Conservation (phyloP, 2,329 filamentous ascomycete species). For the Drechslerella dactyloides region DNA sequence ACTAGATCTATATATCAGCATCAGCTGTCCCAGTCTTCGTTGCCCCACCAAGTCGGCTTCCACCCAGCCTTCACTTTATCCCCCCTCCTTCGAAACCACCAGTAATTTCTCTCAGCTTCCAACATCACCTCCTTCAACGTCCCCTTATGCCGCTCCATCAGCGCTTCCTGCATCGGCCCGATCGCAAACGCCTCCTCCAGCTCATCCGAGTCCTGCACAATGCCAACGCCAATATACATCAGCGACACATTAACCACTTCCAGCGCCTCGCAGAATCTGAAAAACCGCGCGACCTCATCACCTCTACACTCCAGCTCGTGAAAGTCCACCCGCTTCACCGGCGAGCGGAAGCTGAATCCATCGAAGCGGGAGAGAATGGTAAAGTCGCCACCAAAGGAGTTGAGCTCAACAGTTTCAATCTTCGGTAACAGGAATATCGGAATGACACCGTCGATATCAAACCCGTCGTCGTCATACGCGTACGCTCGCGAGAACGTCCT, state of each 20-base stretch:
- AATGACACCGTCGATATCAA: constrained; percentile 14
- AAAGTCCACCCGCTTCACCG: constrained; percentile 11
- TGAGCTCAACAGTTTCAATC: constrained; percentile 17
- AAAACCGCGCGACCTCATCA: constrained; percentile 16
- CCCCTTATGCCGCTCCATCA: constrained; percentile 18
- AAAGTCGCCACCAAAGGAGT: constrained; percentile 22
- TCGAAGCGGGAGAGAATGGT: constrained; percentile 5
- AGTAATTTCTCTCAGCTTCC: constrained; percentile 34
- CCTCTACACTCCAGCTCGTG: constrained; percentile 14
- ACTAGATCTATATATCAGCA: neutral
- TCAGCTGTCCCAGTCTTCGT: constrained; percentile 19
- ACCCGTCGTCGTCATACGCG: constrained; percentile 13
- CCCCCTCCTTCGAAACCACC: constrained; percentile 34
- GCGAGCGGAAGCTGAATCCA: constrained; percentile 8
- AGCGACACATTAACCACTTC: constrained; percentile 22
- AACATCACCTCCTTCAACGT: constrained; percentile 20
- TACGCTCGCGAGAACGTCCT: constrained; percentile 14
- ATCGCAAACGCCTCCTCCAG: constrained; percentile 37
- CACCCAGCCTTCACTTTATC: constrained; percentile 22
- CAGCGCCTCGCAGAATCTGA: constrained; percentile 22
- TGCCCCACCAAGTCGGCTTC: constrained; percentile 33
- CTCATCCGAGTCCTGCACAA: constrained; percentile 24
- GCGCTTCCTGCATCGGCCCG: constrained; percentile 2
- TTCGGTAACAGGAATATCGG: constrained; percentile 22
- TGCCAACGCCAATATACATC: constrained; percentile 20